Evolutionary conservation across 2,329 filamentous ascomycete species (phyloP), one percentile per base, ranked within the genome.

Genomic region (Sarocladiaceae sp.): DNA sequence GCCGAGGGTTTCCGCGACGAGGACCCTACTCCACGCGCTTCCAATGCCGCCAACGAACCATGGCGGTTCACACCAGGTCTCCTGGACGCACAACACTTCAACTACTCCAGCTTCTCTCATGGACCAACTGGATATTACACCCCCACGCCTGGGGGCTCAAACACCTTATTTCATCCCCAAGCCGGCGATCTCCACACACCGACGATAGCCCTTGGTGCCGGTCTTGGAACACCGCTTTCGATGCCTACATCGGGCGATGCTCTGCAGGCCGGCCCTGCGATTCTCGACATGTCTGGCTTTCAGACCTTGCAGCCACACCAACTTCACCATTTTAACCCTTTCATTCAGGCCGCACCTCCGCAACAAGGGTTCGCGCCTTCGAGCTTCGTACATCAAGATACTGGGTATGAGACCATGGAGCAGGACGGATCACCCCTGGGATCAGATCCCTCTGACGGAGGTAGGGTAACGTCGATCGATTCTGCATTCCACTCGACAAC

Each of bases 41-140:
- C 87, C 37, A 84, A 87, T 62, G 87, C 85, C 18, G 81, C 87
- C 37, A 84, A 87, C 62, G 91, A 97, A 60, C 84, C 81, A 60
- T 94, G 92, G 85, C 82, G 88, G 58, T 91, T 96, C 63, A 96
- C 92, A 2, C 90, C 92, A 3, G 94, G 91, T 20, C 76, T 96
- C 53, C 80, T 97, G 64, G 93, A 97, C 64, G 84, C 90, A 17
- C 90, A 87, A 66, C 88, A 89, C 26, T 90, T 90, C 66, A 82
- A 84, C 22, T 97, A 96, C 69, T 79, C 83, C 54, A 78, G 79
- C 52, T 93, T 96, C 63, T 84, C 87, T 57, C 90, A 88, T 68
- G 88, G 92, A 57, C 82, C 87, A 42, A 82, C 88, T 15, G 88
- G 86, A 13, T 94, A 94, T 69, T 97, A 96, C 70, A 92, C 90